A percentile compares a stretch with the other conserved stretches of the same genome.
These are phyloP conservation scores for Panellus pusillus DNA, from an alignment of 768 basidiomycete genomes.

Conservation along the genomic window DNA sequence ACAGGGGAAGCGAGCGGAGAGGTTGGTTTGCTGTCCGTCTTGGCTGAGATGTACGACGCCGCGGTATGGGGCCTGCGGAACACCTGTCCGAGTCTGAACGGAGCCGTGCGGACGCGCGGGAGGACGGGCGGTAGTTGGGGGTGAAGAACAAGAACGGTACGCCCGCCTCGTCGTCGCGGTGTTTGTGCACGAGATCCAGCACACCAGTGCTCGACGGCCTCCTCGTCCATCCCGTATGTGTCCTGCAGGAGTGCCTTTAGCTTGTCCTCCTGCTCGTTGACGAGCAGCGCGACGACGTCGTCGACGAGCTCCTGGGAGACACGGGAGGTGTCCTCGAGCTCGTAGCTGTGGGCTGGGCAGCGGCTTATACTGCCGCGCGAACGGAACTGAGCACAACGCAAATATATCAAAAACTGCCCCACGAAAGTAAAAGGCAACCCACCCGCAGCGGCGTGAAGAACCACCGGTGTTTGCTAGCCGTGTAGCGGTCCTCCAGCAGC, in stretches of 20 bases:
- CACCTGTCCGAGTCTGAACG: slow-evolving; percentile 87
- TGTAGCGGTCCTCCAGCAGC: slow-evolving; percentile 93
- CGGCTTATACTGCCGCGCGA: slow-evolving; percentile 71
- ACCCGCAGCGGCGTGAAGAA: slow-evolving; percentile 89
- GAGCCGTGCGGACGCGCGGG: too few relatives aligned
- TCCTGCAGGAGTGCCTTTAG: slow-evolving; percentile 75
- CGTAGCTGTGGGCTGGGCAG: slow-evolving; percentile 47
- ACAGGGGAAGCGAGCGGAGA: slow-evolving; percentile 67
- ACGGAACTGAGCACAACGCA: slow-evolving; percentile 20
- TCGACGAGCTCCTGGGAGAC: slow-evolving; percentile 67
- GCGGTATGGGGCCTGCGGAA: too few relatives aligned
- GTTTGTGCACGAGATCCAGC: slow-evolving; percentile 94
- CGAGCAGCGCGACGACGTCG: slow-evolving; percentile 69
- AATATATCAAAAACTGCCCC: too few relatives aligned
- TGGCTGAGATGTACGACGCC: slow-evolving; percentile 55
- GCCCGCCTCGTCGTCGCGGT: slow-evolving; percentile 80
- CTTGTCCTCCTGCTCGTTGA: slow-evolving; percentile 83
- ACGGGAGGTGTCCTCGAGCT: slow-evolving; percentile 50
- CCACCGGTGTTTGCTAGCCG: slow-evolving; percentile 95
- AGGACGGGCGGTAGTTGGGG: slow-evolving; percentile 76
- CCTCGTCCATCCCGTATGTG: slow-evolving; percentile 67
- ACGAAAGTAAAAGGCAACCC: slow-evolving; percentile 27
- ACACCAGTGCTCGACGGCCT: slow-evolving; percentile 85
- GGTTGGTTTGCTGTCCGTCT: slow-evolving; percentile 45
- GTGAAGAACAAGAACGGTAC: slow-evolving; percentile 84